phyloP scores from a whole-genome alignment of 768 basidiomycete species.

The Agrocybe praecox region DNA sequence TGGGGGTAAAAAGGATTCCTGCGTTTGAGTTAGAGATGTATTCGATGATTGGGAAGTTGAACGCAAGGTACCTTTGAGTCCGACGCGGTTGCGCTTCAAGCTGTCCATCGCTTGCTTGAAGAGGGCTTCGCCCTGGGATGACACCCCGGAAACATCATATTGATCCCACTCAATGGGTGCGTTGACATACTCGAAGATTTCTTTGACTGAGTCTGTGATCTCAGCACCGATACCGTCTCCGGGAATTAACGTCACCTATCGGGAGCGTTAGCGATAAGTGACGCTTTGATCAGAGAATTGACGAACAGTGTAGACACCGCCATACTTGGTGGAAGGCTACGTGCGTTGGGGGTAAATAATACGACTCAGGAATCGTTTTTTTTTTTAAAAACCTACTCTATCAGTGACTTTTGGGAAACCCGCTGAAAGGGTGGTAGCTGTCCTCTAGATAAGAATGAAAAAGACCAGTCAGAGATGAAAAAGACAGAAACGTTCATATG shows the following conservation, averaged over 20 bases:
- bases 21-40: slow-evolving; percentile 5
- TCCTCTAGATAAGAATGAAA: slow-evolving; percentile 44
- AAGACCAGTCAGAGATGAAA: not conserved
- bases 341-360: slow-evolving; percentile 7
- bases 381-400: slow-evolving; percentile 49
- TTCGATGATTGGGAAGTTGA: not conserved
- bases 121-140: slow-evolving; percentile 89
- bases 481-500: slow-evolving; percentile 1
- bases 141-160: slow-evolving; percentile 96
- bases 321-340: slow-evolving; percentile 89
- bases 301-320: slow-evolving; percentile 87
- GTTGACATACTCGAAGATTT: slow-evolving; percentile 96
- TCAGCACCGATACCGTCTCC: slow-evolving; percentile 98
- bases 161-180: slow-evolving; percentile 99
- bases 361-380: slow-evolving; percentile 13
- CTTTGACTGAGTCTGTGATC: slow-evolving; percentile 98
- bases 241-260: slow-evolving; percentile 92
- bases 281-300: slow-evolving; percentile 3
- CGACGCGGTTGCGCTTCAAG: slow-evolving; percentile 95
- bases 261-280: slow-evolving; percentile 23
- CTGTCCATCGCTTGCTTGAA: slow-evolving; percentile 99
- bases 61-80: slow-evolving; percentile 81
- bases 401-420: slow-evolving; percentile 77
- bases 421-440: slow-evolving; percentile 77
- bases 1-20: slow-evolving; percentile 99